phyloP scores from a whole-genome alignment of 495 filamentous ascomycete genomes.

The Cercophora newfieldiana region DNA sequence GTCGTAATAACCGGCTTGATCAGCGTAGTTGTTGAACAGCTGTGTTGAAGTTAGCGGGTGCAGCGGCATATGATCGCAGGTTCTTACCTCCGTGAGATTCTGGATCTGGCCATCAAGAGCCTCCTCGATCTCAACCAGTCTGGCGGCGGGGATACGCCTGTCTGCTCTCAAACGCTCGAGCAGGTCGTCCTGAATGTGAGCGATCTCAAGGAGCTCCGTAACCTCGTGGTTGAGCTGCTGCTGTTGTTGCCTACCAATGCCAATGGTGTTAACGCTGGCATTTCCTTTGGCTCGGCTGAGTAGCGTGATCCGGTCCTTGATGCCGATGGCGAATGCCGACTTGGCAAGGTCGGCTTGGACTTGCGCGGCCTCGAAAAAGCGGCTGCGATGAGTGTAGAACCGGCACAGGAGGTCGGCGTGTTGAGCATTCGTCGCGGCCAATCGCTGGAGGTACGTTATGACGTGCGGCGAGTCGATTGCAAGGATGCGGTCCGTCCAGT shows the following conservation, averaged over 20 bases:
- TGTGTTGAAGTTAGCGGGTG: slow-evolving; percentile 41
- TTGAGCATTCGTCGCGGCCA: slow-evolving; percentile 62
- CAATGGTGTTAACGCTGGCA: slow-evolving; percentile 70
- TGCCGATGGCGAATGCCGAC: slow-evolving; percentile 69
- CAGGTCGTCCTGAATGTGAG: slow-evolving; percentile 91
- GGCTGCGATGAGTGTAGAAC: slow-evolving; percentile 76
- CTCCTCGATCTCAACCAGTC: slow-evolving; percentile 58
- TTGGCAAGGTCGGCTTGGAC: slow-evolving; percentile 83
- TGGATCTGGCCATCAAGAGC: slow-evolving; percentile 74
- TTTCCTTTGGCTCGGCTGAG: slow-evolving; percentile 86
- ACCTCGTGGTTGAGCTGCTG: slow-evolving; percentile 80
- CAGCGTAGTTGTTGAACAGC: slow-evolving; percentile 89
- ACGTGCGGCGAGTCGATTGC: slow-evolving; percentile 80
- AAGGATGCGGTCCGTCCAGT: slow-evolving; percentile 80
- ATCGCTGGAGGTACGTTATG: slow-evolving; percentile 78
- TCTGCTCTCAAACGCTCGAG: slow-evolving; percentile 78
- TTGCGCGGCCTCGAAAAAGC: slow-evolving; percentile 79
- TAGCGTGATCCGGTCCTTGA: slow-evolving; percentile 83
- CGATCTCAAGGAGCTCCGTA: slow-evolving; percentile 84
- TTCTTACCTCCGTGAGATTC: slow-evolving; percentile 69
- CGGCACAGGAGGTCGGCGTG: slow-evolving; percentile 92
- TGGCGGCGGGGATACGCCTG: slow-evolving; percentile 59
- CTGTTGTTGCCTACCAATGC: slow-evolving; percentile 69
- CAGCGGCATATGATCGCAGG: background rate
- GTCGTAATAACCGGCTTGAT: slow-evolving; percentile 86